Evolutionary conservation across 371 early-diverging fungal species (phyloP).

Genomic region (Smittium culicis): DNA sequence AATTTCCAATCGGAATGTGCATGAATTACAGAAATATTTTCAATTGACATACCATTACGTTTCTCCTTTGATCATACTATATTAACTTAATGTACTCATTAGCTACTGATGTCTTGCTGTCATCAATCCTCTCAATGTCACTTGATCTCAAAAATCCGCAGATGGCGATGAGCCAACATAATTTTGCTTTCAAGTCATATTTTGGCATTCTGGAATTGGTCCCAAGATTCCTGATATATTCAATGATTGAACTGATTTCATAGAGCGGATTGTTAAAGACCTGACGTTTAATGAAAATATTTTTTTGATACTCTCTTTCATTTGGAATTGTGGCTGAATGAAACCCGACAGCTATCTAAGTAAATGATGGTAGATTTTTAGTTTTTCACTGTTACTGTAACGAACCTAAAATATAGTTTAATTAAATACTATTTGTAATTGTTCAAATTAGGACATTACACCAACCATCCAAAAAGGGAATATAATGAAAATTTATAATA

Average conservation of each 20-base stretch:
- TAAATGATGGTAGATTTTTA: slow-evolving; percentile 1
- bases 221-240: neutral
- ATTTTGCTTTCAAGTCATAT: neutral
- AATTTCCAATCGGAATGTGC: neutral
- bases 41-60: neutral
- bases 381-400: too few relatives aligned
- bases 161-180: neutral
- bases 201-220: neutral
- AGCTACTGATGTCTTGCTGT: neutral
- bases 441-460: too few relatives aligned
- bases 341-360: neutral
- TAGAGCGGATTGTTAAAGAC: slow-evolving; percentile 1
- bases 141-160: neutral
- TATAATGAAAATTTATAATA: too few relatives aligned
- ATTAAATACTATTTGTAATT: too few relatives aligned
- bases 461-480: too few relatives aligned
- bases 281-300: neutral
- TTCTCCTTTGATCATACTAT: neutral
- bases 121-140: neutral
- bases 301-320: neutral
- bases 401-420: too few relatives aligned
- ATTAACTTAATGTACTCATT: neutral
- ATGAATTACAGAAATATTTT: neutral
- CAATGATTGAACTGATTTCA: neutral
- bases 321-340: neutral